Conservation (phyloP, 371 early-diverging fungal genomes). For the Parasitella parasitica region DNA sequence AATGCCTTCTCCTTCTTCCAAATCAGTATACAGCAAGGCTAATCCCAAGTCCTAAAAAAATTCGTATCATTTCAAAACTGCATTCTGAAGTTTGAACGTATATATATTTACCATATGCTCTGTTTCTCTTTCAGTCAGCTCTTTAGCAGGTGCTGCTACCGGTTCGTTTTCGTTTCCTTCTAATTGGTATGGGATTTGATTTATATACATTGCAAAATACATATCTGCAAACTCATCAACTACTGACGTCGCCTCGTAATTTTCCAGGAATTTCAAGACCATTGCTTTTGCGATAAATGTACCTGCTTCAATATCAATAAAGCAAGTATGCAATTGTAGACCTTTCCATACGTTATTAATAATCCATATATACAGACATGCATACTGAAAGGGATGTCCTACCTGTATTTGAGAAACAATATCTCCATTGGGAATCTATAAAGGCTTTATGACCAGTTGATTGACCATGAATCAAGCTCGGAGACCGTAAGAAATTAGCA, state of each 20-base stretch:
- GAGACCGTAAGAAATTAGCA: slow-evolving; percentile 60
- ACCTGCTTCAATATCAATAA: slow-evolving; percentile 55
- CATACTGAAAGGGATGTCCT: slow-evolving; percentile 1
- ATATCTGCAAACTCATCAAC: slow-evolving; percentile 58
- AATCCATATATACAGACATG: background rate
- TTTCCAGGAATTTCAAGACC: slow-evolving; percentile 50
- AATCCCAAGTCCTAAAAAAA: slow-evolving; percentile 25
- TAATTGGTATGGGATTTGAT: slow-evolving; percentile 59
- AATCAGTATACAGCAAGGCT: slow-evolving; percentile 36
- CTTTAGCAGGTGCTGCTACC: background rate
- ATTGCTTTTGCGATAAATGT: slow-evolving; percentile 54
- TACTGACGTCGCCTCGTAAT: slow-evolving; percentile 49
- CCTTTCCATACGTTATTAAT: slow-evolving; percentile 19
- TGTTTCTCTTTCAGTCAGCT: background rate
- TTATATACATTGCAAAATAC: slow-evolving; percentile 59
- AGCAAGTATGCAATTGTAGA: slow-evolving; percentile 58
- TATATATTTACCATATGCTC: slow-evolving; percentile 26
- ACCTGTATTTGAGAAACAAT: slow-evolving; percentile 66
- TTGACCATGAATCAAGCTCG: slow-evolving; percentile 57
- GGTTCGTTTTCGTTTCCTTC: slow-evolving; percentile 27
- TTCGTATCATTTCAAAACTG: too few species aligned
- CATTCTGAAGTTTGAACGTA: too few species aligned
- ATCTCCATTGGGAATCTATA: slow-evolving; percentile 60
- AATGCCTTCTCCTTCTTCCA: slow-evolving; percentile 9
- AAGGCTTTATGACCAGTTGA: slow-evolving; percentile 49